phyloP scores from a whole-genome alignment of 352 stramenopile species.

The Globisporangium mamillatum region DNA sequence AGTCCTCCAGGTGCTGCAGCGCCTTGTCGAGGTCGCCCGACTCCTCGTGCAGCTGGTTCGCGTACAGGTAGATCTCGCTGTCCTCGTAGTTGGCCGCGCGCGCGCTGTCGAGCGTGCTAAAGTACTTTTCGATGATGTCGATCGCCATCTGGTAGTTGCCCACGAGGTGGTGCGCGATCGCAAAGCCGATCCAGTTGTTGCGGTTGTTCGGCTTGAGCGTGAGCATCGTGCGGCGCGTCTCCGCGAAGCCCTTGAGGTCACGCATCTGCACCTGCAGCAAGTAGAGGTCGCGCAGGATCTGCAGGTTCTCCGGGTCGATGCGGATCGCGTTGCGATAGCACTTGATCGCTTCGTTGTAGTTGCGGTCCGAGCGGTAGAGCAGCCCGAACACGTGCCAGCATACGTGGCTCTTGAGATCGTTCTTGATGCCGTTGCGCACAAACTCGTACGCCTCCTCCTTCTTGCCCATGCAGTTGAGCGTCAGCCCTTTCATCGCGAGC shows the following conservation, averaged over 20 bases:
- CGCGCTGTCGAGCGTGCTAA: slow-evolving; percentile 82
- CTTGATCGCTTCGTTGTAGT: slow-evolving; percentile 98
- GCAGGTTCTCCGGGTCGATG: slow-evolving; percentile 96
- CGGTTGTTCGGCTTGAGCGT: slow-evolving; percentile 92
- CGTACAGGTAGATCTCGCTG: slow-evolving; percentile 96
- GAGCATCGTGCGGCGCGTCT: slow-evolving; percentile 93
- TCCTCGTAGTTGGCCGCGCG: slow-evolving; percentile 88
- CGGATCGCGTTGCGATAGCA: slow-evolving; percentile 97
- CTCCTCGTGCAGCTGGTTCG: slow-evolving; percentile 93
- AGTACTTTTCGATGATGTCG: slow-evolving; percentile 96
- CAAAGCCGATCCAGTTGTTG: slow-evolving; percentile 97
- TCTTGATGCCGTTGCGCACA: slow-evolving; percentile 92
- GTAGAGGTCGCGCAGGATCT: slow-evolving; percentile 97
- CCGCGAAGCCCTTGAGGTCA: slow-evolving; percentile 90
- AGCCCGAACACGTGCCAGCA: slow-evolving; percentile 99
- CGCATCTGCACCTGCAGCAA: slow-evolving; percentile 94
- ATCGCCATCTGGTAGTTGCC: slow-evolving; percentile 93
- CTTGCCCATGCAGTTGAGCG: slow-evolving; percentile 92
- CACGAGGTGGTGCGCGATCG: slow-evolving; percentile 93
- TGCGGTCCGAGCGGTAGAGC: slow-evolving; percentile 94
- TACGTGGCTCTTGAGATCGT: slow-evolving; percentile 94
- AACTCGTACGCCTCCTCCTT: slow-evolving; percentile 97
- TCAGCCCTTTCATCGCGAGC: slow-evolving; percentile 97
- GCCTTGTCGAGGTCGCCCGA: slow-evolving; percentile 81
- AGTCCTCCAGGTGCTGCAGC: slow-evolving; percentile 82